phyloP scores from a whole-genome alignment of 345 rosid species.

The Linum lewisii region DNA sequence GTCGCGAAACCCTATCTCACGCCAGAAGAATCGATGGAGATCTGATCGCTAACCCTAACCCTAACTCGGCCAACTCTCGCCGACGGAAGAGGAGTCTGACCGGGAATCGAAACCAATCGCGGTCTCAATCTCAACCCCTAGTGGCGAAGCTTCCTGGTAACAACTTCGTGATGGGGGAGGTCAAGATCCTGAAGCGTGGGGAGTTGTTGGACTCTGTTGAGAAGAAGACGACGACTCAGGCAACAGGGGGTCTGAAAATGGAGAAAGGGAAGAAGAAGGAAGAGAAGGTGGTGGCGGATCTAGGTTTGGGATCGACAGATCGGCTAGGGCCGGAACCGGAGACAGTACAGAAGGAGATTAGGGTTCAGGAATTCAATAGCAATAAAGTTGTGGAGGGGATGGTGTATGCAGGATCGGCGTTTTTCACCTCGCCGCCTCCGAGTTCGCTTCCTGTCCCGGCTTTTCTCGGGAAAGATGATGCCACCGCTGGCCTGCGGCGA shows the following conservation, averaged over 20 bases:
- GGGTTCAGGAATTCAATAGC: constrained; percentile 15
- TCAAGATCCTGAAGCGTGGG: constrained; percentile 46
- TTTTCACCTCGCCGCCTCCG: constrained; percentile 46
- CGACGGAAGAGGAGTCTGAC: constrained; percentile 23
- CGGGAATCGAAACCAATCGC: constrained; percentile 2
- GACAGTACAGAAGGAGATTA: constrained; percentile 28
- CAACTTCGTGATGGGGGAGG: constrained; percentile 44
- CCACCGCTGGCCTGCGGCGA: background rate
- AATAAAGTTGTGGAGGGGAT: constrained; percentile 5
- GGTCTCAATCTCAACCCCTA: constrained; percentile 11
- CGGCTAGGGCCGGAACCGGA: constrained; percentile 48
- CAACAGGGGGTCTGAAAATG: background rate
- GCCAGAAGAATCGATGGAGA: background rate
- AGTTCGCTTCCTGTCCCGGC: constrained; percentile 40
- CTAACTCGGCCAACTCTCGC: constrained; percentile 17
- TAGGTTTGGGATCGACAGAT: constrained; percentile 31
- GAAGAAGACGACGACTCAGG: background rate
- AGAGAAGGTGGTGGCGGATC: constrained; percentile 14
- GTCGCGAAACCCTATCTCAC: background rate
- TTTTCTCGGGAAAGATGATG: background rate
- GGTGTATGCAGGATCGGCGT: constrained; percentile 26
- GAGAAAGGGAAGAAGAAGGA: constrained; percentile 6
- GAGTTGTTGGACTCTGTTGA: background rate
- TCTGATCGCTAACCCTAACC: background rate
- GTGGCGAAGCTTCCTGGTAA: constrained; percentile 22